Conservation (phyloP, 495 filamentous ascomycete species). For the Cercophora scortea region DNA sequence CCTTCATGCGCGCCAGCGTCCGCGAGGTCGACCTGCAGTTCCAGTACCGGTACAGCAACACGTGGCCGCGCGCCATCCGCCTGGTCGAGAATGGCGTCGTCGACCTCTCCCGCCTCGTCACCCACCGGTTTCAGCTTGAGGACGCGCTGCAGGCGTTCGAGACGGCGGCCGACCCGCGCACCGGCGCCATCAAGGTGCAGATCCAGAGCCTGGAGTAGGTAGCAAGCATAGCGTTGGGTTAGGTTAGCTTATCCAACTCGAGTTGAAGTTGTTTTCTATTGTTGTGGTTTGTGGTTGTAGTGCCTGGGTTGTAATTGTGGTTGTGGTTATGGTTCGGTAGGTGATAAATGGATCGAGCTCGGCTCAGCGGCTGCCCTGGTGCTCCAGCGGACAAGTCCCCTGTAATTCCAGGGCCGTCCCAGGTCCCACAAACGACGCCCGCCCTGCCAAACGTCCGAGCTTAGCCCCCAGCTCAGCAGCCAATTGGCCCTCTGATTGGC, state of each 20-base stretch:
- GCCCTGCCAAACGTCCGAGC: background rate
- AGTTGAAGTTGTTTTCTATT: no score
- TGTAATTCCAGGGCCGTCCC: no score
- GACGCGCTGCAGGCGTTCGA: conserved; percentile 84
- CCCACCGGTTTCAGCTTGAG: conserved; percentile 78
- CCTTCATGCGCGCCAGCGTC: conserved; percentile 85
- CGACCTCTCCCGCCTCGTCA: conserved; percentile 72
- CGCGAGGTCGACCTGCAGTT: conserved; percentile 91
- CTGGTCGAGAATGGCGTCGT: conserved; percentile 76
- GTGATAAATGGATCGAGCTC: no score
- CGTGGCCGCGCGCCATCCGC: conserved; percentile 88
- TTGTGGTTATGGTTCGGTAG: no score
- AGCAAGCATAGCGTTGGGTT: background rate
- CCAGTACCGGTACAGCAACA: conserved; percentile 93
- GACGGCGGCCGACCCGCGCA: conserved; percentile 78
- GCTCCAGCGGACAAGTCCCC: no score
- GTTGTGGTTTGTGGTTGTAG: no score
- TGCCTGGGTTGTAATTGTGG: no score
- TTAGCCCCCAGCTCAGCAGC: background rate
- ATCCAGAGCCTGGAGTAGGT: conserved; percentile 57
- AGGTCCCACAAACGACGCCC: background rate
- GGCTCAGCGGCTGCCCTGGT: no score
- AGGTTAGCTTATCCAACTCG: no score
- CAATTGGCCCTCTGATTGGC: conserved; percentile 24
- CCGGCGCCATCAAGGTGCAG: conserved; percentile 90